These are phyloP conservation scores for Solanum piurae DNA, from an alignment of 257 asterid species.

Conservation along the genomic window DNA sequence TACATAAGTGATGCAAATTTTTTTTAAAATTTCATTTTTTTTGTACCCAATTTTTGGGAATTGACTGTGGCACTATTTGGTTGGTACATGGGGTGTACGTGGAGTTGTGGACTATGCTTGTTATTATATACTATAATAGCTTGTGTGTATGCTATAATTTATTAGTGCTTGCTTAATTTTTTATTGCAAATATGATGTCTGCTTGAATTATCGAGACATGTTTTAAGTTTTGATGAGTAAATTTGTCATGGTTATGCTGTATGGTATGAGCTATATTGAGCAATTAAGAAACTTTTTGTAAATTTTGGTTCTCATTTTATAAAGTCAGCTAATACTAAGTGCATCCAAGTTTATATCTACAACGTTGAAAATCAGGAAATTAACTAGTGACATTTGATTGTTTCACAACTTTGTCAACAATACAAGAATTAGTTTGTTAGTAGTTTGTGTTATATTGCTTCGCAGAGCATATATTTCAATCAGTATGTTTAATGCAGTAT, in stretches of 20 bases:
- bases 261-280: neutral
- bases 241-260: neutral
- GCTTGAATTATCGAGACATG: neutral
- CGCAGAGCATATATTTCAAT: neutral
- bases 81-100: neutral
- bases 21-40: accelerated
- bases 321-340: neutral
- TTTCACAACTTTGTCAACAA: neutral
- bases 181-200: neutral
- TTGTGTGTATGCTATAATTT: neutral
- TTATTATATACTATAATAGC: neutral
- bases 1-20: neutral
- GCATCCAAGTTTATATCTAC: neutral
- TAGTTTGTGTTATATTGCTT: neutral
- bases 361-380: neutral
- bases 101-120: neutral
- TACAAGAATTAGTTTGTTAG: neutral
- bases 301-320: neutral
- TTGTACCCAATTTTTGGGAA: neutral
- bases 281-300: neutral
- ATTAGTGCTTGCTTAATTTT: neutral
- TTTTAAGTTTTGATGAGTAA: neutral
- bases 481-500: neutral
- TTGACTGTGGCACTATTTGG: neutral
- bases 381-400: neutral